These are phyloP conservation scores for Blastomyces emzantsi DNA, from an alignment of 2,329 filamentous ascomycete genomes.

Conservation along the genomic window DNA sequence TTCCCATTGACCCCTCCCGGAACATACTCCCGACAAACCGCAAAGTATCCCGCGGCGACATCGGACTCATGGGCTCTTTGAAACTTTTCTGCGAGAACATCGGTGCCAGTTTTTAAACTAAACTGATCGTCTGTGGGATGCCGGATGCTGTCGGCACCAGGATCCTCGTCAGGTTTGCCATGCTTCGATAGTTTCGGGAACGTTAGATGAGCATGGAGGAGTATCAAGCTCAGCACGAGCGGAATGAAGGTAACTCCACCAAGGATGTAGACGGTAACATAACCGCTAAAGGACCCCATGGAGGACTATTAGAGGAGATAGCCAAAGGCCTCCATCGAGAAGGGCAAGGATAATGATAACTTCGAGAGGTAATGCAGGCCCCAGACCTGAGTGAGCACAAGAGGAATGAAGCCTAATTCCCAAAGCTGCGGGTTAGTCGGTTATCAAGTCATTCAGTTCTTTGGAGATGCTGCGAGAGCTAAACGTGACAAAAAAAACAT, in stretches of 20 bases:
- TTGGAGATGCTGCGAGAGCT: neutral
- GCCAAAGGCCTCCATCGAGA: conserved; percentile 28
- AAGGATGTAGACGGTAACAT: conserved; percentile 69
- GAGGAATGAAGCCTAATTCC: conserved; percentile 1
- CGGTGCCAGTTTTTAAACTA: conserved; percentile 53
- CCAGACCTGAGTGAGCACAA: neutral
- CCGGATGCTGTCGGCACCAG: conserved; percentile 26
- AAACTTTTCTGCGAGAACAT: conserved; percentile 51
- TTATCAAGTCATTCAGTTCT: neutral
- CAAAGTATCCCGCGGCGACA: conserved; percentile 84
- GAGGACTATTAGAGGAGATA: conserved; percentile 27
- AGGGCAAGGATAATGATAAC: conserved; percentile 15
- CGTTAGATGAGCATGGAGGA: conserved; percentile 60
- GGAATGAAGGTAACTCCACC: conserved; percentile 86
- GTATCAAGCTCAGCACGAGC: conserved; percentile 51
- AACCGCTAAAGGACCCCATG: conserved; percentile 41
- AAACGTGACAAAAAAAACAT: neutral
- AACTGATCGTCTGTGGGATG: conserved; percentile 56
- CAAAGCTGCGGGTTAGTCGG: neutral
- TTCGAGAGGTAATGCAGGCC: neutral
- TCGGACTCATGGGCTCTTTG: conserved; percentile 59
- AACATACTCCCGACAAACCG: conserved; percentile 87
- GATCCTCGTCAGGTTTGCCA: conserved; percentile 11
- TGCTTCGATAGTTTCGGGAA: conserved; percentile 40
- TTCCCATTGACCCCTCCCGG: conserved; percentile 88